Conservation (phyloP, 148 eudicot genomes). For the Dianthus caryophyllus region DNA sequence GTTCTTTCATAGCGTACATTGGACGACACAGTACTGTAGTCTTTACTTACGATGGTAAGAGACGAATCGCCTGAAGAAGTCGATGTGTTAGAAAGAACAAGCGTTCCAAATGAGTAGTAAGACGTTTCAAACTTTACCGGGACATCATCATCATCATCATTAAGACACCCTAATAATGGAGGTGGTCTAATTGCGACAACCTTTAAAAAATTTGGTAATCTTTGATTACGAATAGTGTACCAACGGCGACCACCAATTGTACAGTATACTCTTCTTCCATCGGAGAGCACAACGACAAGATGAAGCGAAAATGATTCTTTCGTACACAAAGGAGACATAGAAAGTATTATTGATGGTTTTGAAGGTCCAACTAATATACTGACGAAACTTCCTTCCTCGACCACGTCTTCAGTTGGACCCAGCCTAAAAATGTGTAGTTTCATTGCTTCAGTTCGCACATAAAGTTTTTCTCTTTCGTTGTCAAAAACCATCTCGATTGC, state of each 20-base stretch:
- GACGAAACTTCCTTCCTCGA: too few species aligned
- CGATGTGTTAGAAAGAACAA: conserved; percentile 91
- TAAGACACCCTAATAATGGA: conserved; percentile 69
- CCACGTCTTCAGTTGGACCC: conserved; percentile 19
- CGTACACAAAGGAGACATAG: too few species aligned
- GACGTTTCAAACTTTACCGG: conserved; percentile 78
- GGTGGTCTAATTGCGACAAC: conserved; percentile 77
- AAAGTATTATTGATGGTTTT: too few species aligned
- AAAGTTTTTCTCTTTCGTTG: conserved; percentile 76
- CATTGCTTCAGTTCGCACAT: conserved; percentile 88
- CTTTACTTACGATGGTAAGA: conserved; percentile 69
- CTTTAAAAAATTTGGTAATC: conserved; percentile 61
- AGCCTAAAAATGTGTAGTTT: conserved; percentile 79
- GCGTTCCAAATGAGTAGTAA: conserved; percentile 71
- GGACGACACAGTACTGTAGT: conserved; percentile 61
- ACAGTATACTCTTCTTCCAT: conserved; percentile 92
- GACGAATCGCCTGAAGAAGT: conserved; percentile 62
- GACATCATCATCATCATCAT: conserved; percentile 80
- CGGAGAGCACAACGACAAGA: conserved; percentile 87
- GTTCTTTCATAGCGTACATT: conserved; percentile 52
- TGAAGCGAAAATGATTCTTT: conserved; percentile 80
- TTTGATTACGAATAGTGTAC: conserved; percentile 42
- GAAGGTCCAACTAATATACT: too few species aligned
- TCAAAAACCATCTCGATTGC: conserved; percentile 86
- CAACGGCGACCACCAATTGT: conserved; percentile 55